phyloP scores from a whole-genome alignment of 2,329 filamentous ascomycete genomes.

The Verticillium albo-atrum region DNA sequence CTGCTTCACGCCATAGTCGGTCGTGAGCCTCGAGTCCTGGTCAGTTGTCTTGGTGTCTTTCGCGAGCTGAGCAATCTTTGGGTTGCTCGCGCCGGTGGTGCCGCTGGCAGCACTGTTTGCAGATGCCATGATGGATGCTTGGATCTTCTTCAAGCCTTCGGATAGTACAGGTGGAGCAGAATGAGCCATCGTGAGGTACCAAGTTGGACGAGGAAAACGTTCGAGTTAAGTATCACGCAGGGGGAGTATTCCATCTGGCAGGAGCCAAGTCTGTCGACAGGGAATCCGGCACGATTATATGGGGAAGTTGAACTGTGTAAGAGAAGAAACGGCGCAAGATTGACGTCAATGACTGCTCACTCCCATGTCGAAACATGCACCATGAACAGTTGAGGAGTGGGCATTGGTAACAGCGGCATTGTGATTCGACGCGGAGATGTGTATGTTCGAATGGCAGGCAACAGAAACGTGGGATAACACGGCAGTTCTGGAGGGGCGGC shows the following conservation, averaged over 20 bases:
- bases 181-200: constrained; percentile 2
- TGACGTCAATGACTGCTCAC: background rate
- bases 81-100: constrained; percentile 20
- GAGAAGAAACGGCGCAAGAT: background rate
- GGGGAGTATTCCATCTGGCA: background rate
- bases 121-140: constrained; percentile 17
- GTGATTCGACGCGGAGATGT: background rate
- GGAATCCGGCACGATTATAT: background rate
- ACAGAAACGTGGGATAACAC: background rate
- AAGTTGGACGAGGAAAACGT: background rate
- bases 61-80: constrained; percentile 60
- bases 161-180: background rate
- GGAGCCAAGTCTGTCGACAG: background rate
- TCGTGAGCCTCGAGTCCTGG: constrained; percentile 59
- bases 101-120: constrained; percentile 37
- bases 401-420: background rate
- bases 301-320: background rate
- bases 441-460: background rate
- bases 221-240: no score
- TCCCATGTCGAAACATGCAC: background rate
- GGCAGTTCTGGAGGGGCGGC: background rate
- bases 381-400: background rate
- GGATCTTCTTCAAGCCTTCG: background rate
- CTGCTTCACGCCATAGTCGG: constrained; percentile 73
- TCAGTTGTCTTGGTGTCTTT: constrained; percentile 54